These are phyloP conservation scores for Juglanconis sp. DNA, from an alignment of 2,329 filamentous ascomycete genomes.

Conservation along the genomic window DNA sequence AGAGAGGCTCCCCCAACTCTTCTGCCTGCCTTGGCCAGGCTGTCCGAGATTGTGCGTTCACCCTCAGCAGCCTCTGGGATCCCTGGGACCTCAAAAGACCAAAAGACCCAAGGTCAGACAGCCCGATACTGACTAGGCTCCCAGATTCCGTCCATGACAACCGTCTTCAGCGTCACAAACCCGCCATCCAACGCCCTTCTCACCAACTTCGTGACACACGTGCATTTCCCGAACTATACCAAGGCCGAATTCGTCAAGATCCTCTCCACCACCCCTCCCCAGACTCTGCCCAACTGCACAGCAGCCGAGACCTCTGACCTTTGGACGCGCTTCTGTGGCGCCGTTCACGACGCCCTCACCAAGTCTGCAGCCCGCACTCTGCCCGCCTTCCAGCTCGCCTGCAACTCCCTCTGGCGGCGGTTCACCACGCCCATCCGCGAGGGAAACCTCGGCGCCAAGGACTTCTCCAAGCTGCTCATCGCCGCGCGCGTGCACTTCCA, in stretches of 20 bases:
- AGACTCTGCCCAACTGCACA: conserved; percentile 47
- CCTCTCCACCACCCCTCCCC: conserved; percentile 53
- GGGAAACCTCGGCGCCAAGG: conserved; percentile 70
- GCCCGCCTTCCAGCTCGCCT: conserved; percentile 66
- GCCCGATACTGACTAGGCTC: conserved; percentile 8
- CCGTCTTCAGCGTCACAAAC: conserved; percentile 72
- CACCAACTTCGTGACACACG: conserved; percentile 66
- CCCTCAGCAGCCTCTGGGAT: neutral
- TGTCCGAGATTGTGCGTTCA: conserved; percentile 71
- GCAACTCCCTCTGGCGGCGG: conserved; percentile 74
- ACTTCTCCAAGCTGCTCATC: conserved; percentile 82
- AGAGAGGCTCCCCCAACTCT: conserved; percentile 76
- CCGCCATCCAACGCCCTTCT: conserved; percentile 69
- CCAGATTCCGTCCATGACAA: conserved; percentile 75
- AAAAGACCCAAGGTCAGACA: too few relatives aligned
- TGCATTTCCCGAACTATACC: conserved; percentile 81
- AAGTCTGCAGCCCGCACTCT: conserved; percentile 79
- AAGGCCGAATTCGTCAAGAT: conserved; percentile 78
- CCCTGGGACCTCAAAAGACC: too few relatives aligned
- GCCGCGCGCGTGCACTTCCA: conserved; percentile 67
- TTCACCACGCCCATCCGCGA: conserved; percentile 77
- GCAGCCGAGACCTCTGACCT: conserved; percentile 60
- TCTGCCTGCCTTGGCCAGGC: conserved; percentile 73
- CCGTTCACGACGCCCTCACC: conserved; percentile 82
- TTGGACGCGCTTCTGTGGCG: conserved; percentile 76